These are phyloP conservation scores for Aspergillus taichungensis DNA, from an alignment of 495 filamentous ascomycete species.

Conservation along the genomic window DNA sequence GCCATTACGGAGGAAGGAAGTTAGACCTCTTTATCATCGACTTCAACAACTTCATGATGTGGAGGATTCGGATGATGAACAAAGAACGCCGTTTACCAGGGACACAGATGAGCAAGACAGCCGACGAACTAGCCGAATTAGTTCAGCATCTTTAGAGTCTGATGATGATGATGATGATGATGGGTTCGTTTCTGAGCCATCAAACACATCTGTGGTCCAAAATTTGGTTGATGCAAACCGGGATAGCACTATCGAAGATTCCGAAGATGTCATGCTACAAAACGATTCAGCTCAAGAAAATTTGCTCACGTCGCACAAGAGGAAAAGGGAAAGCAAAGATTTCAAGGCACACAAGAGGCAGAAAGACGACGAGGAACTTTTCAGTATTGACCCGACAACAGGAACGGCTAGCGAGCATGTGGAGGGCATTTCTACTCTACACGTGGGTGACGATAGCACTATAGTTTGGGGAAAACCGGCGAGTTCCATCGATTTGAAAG, in stretches of 20 bases:
- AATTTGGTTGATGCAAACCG: conserved; percentile 1
- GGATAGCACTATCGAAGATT: not conserved
- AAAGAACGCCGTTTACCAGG: conserved; percentile 47
- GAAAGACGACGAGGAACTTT: conserved; percentile 73
- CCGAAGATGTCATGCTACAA: no score
- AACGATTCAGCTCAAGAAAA: conserved; percentile 6
- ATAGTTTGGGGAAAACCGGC: no score
- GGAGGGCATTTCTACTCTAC: not conserved
- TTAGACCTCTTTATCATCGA: conserved; percentile 49
- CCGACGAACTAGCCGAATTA: conserved; percentile 68
- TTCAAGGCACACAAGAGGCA: conserved; percentile 58
- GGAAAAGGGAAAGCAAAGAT: conserved; percentile 56
- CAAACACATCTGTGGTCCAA: conserved; percentile 6
- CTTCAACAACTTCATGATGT: conserved; percentile 47
- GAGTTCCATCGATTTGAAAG: not conserved
- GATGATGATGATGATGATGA: conserved; percentile 48
- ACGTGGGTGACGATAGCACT: not conserved
- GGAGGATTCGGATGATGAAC: conserved; percentile 56
- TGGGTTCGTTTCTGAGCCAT: conserved; percentile 32
- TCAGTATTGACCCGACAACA: conserved; percentile 37
- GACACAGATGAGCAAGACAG: conserved; percentile 82
- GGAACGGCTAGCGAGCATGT: conserved; percentile 5
- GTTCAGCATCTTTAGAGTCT: conserved; percentile 53
- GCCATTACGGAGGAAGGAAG: conserved; percentile 41
- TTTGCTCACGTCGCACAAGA: conserved; percentile 51